Conservation (phyloP, 805 yeast genomes). For the Blastobotrys mokoenaii region DNA sequence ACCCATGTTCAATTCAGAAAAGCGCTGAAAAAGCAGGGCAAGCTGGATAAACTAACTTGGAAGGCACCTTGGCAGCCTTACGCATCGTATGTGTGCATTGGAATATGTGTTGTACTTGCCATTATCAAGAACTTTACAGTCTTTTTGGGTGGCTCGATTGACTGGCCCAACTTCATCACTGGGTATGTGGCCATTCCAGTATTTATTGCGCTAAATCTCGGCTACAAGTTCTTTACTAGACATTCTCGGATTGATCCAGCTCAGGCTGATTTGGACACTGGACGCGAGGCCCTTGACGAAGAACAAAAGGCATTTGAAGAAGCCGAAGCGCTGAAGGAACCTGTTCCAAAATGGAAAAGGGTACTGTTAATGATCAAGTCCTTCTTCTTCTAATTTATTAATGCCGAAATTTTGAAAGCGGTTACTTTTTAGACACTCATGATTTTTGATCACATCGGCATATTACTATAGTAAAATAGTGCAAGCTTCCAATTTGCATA, state of each 20-base stretch:
- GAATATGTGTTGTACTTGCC: background rate
- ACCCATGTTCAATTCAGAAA: conserved; percentile 64
- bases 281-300: background rate
- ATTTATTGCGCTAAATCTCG: background rate
- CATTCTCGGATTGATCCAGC: background rate
- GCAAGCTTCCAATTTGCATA: too few species aligned
- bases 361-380: too few species aligned
- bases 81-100: conserved; percentile 52
- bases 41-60: conserved; percentile 64
- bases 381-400: too few species aligned
- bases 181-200: conserved; percentile 4
- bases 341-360: too few species aligned
- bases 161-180: background rate
- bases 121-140: background rate
- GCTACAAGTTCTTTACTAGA: background rate
- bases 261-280: background rate
- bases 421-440: too few species aligned
- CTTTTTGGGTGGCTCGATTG: background rate
- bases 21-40: conserved; percentile 50
- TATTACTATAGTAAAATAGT: too few species aligned
- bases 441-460: too few species aligned
- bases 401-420: too few species aligned
- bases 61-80: conserved; percentile 64
- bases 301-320: background rate
- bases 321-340: too few species aligned